These are phyloP conservation scores for Fusarium mexicanum DNA, from an alignment of 2,329 filamentous ascomycete genomes.

Conservation along the genomic window DNA sequence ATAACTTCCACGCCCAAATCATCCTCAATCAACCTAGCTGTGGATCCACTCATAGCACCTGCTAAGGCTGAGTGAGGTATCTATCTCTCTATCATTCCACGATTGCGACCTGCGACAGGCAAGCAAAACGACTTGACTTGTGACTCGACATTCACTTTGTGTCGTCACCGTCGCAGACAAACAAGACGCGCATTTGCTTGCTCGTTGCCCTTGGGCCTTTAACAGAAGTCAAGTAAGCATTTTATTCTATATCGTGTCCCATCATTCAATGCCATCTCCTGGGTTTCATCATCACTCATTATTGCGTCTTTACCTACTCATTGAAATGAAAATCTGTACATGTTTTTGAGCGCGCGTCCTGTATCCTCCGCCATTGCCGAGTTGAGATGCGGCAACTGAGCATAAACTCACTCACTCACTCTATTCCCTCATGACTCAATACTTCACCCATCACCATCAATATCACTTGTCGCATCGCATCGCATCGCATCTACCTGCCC, in stretches of 20 bases:
- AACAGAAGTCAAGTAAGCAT: conserved; percentile 23
- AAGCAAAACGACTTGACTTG: conserved; percentile 1
- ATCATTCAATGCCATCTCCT: not conserved
- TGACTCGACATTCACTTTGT: conserved; percentile 16
- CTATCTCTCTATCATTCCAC: conserved; percentile 1
- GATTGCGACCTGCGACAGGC: conserved; percentile 19
- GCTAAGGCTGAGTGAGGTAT: conserved; percentile 2
- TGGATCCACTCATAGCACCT: conserved; percentile 43
- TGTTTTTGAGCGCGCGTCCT: conserved; percentile 23
- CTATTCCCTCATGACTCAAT: conserved; percentile 1
- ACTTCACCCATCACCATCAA: not conserved
- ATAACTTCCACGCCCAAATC: conserved; percentile 3
- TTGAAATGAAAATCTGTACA: not conserved
- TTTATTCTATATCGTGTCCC: conserved; percentile 1
- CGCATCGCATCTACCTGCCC: not conserved
- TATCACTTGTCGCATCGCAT: not conserved
- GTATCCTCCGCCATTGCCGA: conserved; percentile 31
- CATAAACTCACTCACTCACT: not conserved
- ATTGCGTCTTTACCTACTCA: not conserved
- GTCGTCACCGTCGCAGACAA: conserved; percentile 32
- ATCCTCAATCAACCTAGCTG: conserved; percentile 20
- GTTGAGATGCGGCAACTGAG: conserved; percentile 20
- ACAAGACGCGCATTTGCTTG: conserved; percentile 33
- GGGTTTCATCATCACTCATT: not conserved
- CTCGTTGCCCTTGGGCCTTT: conserved; percentile 13